A percentile compares a stretch with the other conserved stretches of the same genome.
phyloP scores from a whole-genome alignment of 768 basidiomycete genomes.

The Daedaleopsis sinensis region DNA sequence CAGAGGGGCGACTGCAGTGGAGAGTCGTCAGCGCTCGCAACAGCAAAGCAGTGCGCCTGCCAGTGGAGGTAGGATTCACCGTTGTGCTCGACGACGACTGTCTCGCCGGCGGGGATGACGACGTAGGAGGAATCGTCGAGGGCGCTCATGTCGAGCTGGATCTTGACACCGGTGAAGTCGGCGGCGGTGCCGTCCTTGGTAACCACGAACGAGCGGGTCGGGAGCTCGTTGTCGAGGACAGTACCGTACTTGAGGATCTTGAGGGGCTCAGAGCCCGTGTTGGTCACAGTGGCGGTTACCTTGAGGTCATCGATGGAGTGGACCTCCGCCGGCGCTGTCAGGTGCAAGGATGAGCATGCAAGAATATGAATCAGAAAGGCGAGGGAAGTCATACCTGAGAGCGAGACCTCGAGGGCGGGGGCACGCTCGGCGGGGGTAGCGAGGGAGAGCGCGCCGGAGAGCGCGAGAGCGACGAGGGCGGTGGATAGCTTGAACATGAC shows the following conservation, averaged over 20 bases:
- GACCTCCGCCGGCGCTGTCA: conserved; percentile 31
- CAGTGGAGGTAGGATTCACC: conserved; percentile 30
- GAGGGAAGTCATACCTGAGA: conserved; percentile 6
- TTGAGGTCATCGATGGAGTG: conserved; percentile 43
- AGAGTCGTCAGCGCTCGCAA: background rate
- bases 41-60: no score
- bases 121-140: conserved; percentile 44
- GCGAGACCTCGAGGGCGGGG: conserved; percentile 18
- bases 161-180: conserved; percentile 48
- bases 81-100: conserved; percentile 41
- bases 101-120: conserved; percentile 43
- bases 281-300: conserved; percentile 45
- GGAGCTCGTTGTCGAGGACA: conserved; percentile 45
- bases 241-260: conserved; percentile 52
- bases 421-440: conserved; percentile 16
- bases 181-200: conserved; percentile 43
- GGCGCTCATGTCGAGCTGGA: conserved; percentile 33
- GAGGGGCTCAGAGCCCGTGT: conserved; percentile 42
- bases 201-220: conserved; percentile 47
- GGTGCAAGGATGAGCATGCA: conserved; percentile 20
- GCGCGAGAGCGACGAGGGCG: conserved; percentile 13
- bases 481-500: conserved; percentile 4
- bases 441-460: conserved; percentile 16
- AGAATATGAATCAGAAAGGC: background rate
- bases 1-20: conserved; percentile 39